Evolutionary conservation across 768 basidiomycete genomes (phyloP).

Genomic region (Lentinula sp.): DNA sequence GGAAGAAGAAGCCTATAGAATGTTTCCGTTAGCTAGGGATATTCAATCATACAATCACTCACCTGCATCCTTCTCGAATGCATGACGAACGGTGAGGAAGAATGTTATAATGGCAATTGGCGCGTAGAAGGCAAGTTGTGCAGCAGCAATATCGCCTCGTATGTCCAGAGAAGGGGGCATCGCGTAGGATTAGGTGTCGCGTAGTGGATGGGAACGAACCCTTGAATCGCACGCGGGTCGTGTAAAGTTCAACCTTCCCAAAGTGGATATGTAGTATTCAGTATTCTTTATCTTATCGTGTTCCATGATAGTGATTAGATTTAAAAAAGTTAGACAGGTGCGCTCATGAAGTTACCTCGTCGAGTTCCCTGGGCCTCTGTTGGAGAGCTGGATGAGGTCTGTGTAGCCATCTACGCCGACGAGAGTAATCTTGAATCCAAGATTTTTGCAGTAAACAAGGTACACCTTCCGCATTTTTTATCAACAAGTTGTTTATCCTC

Average conservation of each 20-base stretch:
- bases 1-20: conserved; percentile 51
- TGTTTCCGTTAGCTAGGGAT: not conserved
- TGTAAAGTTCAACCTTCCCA: conserved; percentile 5
- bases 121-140: conserved; percentile 52
- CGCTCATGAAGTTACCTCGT: conserved; percentile 63
- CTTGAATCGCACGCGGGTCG: not conserved
- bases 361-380: conserved; percentile 75
- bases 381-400: conserved; percentile 69
- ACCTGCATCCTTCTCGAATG: conserved; percentile 43
- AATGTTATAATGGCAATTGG: conserved; percentile 45
- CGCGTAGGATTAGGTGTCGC: not conserved
- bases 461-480: conserved; percentile 24
- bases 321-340: too few relatives aligned
- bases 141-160: conserved; percentile 50
- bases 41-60: not conserved
- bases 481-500: conserved; percentile 1
- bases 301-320: conserved; percentile 7
- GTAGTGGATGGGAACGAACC: not conserved
- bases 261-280: not conserved
- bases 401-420: conserved; percentile 68
- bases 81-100: conserved; percentile 45
- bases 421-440: conserved; percentile 55
- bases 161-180: conserved; percentile 23
- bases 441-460: conserved; percentile 56
- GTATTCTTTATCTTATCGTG: not conserved